Conservation (phyloP, 805 yeast species). For the Zygosaccharomyces rouxii region DNA sequence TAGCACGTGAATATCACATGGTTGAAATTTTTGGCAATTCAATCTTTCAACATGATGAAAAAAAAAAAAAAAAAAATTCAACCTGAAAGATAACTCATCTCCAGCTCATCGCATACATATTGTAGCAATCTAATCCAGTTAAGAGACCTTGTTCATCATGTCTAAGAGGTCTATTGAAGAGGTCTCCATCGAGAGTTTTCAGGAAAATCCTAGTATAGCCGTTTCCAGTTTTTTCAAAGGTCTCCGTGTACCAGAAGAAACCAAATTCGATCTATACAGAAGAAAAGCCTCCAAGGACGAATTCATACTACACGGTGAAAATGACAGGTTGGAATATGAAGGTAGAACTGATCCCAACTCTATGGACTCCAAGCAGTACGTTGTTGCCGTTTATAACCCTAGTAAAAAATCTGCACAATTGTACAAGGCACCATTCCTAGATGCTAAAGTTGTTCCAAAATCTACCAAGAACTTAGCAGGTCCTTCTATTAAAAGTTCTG, state of each 20-base stretch:
- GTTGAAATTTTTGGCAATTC: background rate
- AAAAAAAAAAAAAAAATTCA: background rate
- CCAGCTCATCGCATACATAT: slow-evolving; percentile 2
- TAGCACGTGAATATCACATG: background rate
- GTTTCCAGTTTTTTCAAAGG: slow-evolving; percentile 82
- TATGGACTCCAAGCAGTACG: slow-evolving; percentile 44
- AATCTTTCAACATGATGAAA: background rate
- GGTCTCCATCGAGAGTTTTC: slow-evolving; percentile 35
- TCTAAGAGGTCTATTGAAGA: slow-evolving; percentile 17
- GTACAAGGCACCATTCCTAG: slow-evolving; percentile 58
- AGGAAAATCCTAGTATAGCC: slow-evolving; percentile 46
- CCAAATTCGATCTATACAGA: slow-evolving; percentile 59
- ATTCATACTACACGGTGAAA: slow-evolving; percentile 74
- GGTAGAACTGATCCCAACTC: slow-evolving; percentile 47
- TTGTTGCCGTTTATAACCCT: slow-evolving; percentile 76
- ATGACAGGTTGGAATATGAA: slow-evolving; percentile 64
- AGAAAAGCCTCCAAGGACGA: slow-evolving; percentile 36
- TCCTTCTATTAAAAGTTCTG: slow-evolving; percentile 57
- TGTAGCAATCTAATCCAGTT: background rate
- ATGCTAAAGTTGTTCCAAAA: slow-evolving; percentile 59
- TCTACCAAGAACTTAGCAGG: slow-evolving; percentile 53
- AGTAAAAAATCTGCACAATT: slow-evolving; percentile 59
- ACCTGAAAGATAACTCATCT: background rate
- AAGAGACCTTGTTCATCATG: slow-evolving; percentile 9
- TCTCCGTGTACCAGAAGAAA: slow-evolving; percentile 52